These are phyloP conservation scores for Ophiosphaerella korrae DNA, from an alignment of 2,329 filamentous ascomycete genomes.

Conservation along the genomic window DNA sequence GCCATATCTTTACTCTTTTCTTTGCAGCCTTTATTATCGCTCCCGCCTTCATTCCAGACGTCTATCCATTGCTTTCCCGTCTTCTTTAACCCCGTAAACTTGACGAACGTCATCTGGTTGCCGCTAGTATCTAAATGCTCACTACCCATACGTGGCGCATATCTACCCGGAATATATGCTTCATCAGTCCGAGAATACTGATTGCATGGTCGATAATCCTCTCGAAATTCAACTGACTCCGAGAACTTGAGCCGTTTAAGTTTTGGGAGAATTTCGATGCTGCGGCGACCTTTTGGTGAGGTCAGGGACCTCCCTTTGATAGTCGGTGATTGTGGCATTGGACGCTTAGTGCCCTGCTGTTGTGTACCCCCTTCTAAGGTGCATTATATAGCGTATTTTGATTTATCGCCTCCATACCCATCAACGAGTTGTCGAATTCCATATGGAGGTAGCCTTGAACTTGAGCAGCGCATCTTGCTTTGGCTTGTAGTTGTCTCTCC, in stretches of 20 bases:
- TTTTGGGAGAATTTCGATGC: neutral
- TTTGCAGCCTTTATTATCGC: conserved; percentile 6
- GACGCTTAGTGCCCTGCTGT: conserved; percentile 10
- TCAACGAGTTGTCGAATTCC: conserved; percentile 33
- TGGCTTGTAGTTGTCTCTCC: conserved; percentile 15
- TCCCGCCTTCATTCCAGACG: conserved; percentile 19
- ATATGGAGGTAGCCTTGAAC: conserved; percentile 18
- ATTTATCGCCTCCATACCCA: conserved; percentile 21
- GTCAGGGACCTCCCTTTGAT: neutral
- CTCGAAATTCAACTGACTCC: conserved; percentile 22
- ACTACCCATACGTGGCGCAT: conserved; percentile 27
- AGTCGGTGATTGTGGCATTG: conserved; percentile 9
- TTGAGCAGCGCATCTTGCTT: conserved; percentile 19
- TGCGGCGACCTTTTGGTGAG: neutral
- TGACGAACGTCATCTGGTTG: conserved; percentile 15
- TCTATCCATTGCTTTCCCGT: conserved; percentile 28
- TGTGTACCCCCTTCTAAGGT: conserved; percentile 3
- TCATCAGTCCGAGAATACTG: conserved; percentile 22
- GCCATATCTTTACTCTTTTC: neutral
- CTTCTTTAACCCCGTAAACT: conserved; percentile 33
- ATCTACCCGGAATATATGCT: conserved; percentile 31
- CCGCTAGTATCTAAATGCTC: conserved; percentile 40
- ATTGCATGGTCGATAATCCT: conserved; percentile 19
- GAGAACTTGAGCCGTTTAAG: conserved; percentile 28
- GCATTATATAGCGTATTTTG: neutral